phyloP scores from a whole-genome alignment of 306 rosid genomes.

The Adenanthera pavonina region DNA sequence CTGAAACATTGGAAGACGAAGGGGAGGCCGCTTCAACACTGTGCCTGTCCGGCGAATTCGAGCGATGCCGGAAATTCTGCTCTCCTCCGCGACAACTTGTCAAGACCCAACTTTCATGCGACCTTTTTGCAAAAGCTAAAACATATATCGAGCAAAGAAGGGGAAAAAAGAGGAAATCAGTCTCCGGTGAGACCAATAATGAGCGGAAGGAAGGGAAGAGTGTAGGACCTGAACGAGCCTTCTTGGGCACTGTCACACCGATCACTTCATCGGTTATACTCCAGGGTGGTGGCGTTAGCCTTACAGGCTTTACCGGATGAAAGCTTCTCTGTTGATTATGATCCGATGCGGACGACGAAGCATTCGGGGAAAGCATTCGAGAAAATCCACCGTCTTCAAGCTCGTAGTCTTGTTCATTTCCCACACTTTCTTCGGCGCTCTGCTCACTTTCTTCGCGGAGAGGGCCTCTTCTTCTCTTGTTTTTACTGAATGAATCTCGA shows the following conservation, averaged over 20 bases:
- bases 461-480: constrained; percentile 44
- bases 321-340: constrained; percentile 41
- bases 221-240: constrained; percentile 76
- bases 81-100: constrained; percentile 52
- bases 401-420: constrained; percentile 30
- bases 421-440: constrained; percentile 44
- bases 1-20: constrained; percentile 44
- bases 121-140: constrained; percentile 65
- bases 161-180: not conserved
- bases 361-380: constrained; percentile 30
- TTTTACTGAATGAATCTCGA: constrained; percentile 23
- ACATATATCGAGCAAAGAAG: constrained; percentile 8
- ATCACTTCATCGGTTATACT: constrained; percentile 53
- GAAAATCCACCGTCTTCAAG: constrained; percentile 5
- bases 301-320: not conserved
- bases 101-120: constrained; percentile 52
- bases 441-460: constrained; percentile 26
- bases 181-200: not conserved
- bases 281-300: constrained; percentile 30
- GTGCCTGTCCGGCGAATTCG: constrained; percentile 33
- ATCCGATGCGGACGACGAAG: constrained; percentile 38
- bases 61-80: constrained; percentile 35
- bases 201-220: not conserved
- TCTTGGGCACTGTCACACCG: constrained; percentile 70
- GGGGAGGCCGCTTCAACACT: constrained; percentile 48